phyloP scores from a whole-genome alignment of 2,329 filamentous ascomycete species.

The Aureobasidium sp. region DNA sequence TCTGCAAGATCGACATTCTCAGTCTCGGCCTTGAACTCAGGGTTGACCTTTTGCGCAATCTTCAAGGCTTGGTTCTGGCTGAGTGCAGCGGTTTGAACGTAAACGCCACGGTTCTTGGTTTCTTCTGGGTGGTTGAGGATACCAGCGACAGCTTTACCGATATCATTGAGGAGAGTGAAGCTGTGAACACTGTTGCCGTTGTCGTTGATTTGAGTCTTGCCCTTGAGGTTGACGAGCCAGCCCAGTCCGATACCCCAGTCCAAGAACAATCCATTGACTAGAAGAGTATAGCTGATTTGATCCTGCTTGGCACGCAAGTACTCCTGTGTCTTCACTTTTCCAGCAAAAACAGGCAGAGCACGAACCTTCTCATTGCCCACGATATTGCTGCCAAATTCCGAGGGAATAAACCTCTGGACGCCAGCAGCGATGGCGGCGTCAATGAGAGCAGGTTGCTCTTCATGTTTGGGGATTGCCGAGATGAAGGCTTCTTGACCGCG shows the following conservation, averaged over 20 bases:
- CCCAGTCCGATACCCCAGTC: slow-evolving; percentile 30
- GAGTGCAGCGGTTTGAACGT: slow-evolving; percentile 29
- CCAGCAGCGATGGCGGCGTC: slow-evolving; percentile 35
- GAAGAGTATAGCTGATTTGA: slow-evolving; percentile 29
- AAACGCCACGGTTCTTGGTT: slow-evolving; percentile 32
- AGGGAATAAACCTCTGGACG: slow-evolving; percentile 36
- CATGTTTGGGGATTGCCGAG: slow-evolving; percentile 27
- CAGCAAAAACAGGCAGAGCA: slow-evolving; percentile 31
- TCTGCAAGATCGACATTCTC: slow-evolving; percentile 24
- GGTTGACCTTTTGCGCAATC: slow-evolving; percentile 27
- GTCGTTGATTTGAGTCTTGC: slow-evolving; percentile 29
- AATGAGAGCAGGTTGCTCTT: slow-evolving; percentile 28
- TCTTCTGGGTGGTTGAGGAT: slow-evolving; percentile 29
- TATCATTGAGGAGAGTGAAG: slow-evolving; percentile 25
- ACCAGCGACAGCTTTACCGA: slow-evolving; percentile 30
- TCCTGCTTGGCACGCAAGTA: slow-evolving; percentile 29
- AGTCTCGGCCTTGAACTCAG: slow-evolving; percentile 7
- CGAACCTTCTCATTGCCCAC: slow-evolving; percentile 24
- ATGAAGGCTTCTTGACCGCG: slow-evolving; percentile 34
- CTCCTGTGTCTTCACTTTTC: slow-evolving; percentile 31
- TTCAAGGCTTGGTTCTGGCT: slow-evolving; percentile 34
- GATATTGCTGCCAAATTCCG: slow-evolving; percentile 37
- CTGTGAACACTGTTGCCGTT: slow-evolving; percentile 30
- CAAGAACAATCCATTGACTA: slow-evolving; percentile 33
- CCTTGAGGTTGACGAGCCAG: slow-evolving; percentile 27